Evolutionary conservation across 2,329 filamentous ascomycete species (phyloP).

Genomic region (Trichoderma sp.): DNA sequence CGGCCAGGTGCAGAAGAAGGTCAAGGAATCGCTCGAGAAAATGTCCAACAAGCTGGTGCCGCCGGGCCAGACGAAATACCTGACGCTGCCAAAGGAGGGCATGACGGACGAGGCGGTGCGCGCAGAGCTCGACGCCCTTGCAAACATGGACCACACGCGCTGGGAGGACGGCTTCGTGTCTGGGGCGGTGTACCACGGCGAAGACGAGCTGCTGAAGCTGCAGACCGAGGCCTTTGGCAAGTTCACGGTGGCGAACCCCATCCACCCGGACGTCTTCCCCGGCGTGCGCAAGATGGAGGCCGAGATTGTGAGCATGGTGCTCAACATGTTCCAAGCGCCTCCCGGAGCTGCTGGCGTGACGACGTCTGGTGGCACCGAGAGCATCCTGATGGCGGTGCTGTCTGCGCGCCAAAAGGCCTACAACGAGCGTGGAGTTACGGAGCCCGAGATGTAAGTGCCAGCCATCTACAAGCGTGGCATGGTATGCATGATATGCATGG

Average conservation of each 20-base stretch:
- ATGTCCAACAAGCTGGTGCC: conserved; percentile 83
- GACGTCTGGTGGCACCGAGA: conserved; percentile 92
- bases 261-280: conserved; percentile 97
- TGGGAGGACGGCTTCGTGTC: conserved; percentile 97
- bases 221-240: conserved; percentile 92
- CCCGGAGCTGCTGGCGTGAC: conserved; percentile 83
- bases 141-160: conserved; percentile 85
- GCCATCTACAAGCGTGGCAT: neutral
- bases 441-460: conserved; percentile 82
- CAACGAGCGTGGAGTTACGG: conserved; percentile 79
- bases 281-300: conserved; percentile 99
- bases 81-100: conserved; percentile 78
- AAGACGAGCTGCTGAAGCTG: conserved; percentile 74
- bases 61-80: conserved; percentile 69
- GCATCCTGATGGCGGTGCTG: conserved; percentile 93
- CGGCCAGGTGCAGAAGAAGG: conserved; percentile 79
- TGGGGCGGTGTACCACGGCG: conserved; percentile 95
- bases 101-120: conserved; percentile 78
- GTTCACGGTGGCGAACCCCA: conserved; percentile 94
- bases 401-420: conserved; percentile 88
- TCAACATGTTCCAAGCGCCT: conserved; percentile 86
- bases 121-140: conserved; percentile 76
- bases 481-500: neutral
- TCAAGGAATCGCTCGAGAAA: conserved; percentile 76
- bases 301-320: conserved; percentile 93